Evolutionary conservation across 495 filamentous ascomycete species (phyloP).

Genomic region (Acidomyces sp.): DNA sequence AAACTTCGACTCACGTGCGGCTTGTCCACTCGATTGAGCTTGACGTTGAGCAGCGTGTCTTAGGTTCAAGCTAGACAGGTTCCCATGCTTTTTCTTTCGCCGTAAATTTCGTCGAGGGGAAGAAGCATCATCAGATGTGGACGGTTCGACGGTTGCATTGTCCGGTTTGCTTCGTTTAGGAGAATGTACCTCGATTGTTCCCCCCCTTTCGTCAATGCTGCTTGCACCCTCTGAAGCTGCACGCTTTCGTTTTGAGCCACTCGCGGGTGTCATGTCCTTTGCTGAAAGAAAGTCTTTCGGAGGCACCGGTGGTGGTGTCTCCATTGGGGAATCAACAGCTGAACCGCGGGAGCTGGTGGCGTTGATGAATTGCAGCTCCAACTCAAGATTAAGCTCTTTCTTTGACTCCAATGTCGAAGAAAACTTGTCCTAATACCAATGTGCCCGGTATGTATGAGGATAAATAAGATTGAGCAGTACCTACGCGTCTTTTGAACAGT

Average conservation of each 20-base stretch:
- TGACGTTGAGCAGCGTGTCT: constrained; percentile 15
- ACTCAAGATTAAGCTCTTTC: too few relatives aligned
- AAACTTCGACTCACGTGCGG: constrained; percentile 15
- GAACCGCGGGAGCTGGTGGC: too few relatives aligned
- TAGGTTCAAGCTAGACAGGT: constrained; percentile 17
- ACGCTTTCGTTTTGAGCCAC: constrained; percentile 18
- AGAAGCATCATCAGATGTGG: constrained; percentile 10
- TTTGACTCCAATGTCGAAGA: too few relatives aligned
- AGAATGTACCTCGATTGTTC: constrained; percentile 7
- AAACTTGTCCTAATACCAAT: too few relatives aligned
- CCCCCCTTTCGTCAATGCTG: constrained; percentile 1
- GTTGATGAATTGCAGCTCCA: too few relatives aligned
- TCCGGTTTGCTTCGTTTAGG: constrained; percentile 14
- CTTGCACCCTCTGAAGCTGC: not conserved
- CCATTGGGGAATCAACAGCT: constrained; percentile 7
- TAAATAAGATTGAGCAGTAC: too few relatives aligned
- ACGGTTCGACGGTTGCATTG: constrained; percentile 1
- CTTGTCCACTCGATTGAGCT: not conserved
- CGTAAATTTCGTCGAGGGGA: constrained; percentile 8
- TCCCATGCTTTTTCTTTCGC: constrained; percentile 16
- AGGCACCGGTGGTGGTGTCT: constrained; percentile 6
- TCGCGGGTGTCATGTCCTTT: constrained; percentile 2
- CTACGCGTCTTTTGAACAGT: too few relatives aligned
- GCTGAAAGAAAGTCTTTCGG: constrained; percentile 6
- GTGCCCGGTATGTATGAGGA: too few relatives aligned